These are phyloP conservation scores for Plasmodium reichenowi DNA, from an alignment of 169 alveolate species.

Conservation along the genomic window DNA sequence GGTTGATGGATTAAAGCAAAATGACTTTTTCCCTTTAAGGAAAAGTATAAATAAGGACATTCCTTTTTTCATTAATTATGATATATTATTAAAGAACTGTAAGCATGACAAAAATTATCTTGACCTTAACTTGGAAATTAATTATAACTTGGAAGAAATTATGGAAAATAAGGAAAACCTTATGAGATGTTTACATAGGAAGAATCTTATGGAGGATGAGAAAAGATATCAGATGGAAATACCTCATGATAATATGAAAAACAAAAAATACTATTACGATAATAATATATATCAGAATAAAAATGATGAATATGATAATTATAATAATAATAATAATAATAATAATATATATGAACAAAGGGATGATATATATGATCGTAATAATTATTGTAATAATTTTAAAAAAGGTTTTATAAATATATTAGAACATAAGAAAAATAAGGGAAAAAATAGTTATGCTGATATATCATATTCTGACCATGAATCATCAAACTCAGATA, in stretches of 20 bases:
- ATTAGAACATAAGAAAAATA: background rate
- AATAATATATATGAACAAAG: background rate
- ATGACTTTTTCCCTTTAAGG: background rate
- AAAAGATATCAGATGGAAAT: background rate
- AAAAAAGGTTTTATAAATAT: background rate
- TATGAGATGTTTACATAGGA: slow-evolving; percentile 10
- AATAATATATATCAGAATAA: background rate
- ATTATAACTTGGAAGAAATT: slow-evolving; percentile 67
- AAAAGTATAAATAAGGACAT: slow-evolving; percentile 8
- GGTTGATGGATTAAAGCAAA: slow-evolving; percentile 14
- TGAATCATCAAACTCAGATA: slow-evolving; percentile 17
- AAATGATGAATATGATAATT: background rate
- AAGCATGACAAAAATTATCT: slow-evolving; percentile 28
- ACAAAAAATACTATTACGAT: slow-evolving; percentile 20
- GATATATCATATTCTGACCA: background rate
- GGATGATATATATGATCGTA: background rate
- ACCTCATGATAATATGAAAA: slow-evolving; percentile 1
- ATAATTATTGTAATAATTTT: background rate
- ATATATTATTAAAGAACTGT: slow-evolving; percentile 16
- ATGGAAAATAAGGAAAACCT: slow-evolving; percentile 40
- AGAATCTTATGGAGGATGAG: background rate
- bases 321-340: slow-evolving; percentile 1
- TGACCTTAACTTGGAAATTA: slow-evolving; percentile 49
- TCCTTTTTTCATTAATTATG: slow-evolving; percentile 45
- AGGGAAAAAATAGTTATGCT: background rate